Evolutionary conservation across 108 stramenopile species (phyloP).

Genomic region (Cyclotella sp.): DNA sequence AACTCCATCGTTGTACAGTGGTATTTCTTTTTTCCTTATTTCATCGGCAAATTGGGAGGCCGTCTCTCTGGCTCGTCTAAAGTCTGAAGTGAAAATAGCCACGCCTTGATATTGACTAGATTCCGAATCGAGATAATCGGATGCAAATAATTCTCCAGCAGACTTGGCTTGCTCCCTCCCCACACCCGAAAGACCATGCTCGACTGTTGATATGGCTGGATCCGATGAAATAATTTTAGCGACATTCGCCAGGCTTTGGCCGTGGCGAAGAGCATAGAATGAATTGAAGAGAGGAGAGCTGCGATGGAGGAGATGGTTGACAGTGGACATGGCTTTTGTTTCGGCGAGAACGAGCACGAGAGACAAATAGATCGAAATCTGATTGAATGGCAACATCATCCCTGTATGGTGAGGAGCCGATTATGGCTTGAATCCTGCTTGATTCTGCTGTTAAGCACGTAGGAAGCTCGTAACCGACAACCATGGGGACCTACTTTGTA

Average conservation of each 20-base stretch:
- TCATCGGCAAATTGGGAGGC: conserved; percentile 59
- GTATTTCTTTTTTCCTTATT: conserved; percentile 17
- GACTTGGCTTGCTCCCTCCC: conserved; percentile 73
- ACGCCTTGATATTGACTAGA: conserved; percentile 34
- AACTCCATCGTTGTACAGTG: conserved; percentile 46
- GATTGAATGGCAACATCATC: background rate
- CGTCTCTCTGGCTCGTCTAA: conserved; percentile 74
- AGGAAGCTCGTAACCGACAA: too few species aligned
- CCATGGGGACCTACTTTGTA: too few species aligned
- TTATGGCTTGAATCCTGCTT: too few species aligned
- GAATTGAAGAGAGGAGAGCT: conserved; percentile 18
- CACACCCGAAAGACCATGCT: conserved; percentile 72
- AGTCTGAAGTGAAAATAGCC: conserved; percentile 69
- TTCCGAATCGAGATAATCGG: conserved; percentile 9
- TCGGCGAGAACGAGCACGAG: background rate
- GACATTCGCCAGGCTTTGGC: conserved; percentile 88
- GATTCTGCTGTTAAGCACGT: too few species aligned
- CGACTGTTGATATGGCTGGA: conserved; percentile 65
- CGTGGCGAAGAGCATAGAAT: conserved; percentile 85
- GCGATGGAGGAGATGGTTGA: conserved; percentile 45
- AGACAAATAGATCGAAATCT: background rate
- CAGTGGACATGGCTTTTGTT: background rate
- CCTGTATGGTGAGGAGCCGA: background rate
- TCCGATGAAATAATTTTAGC: conserved; percentile 76
- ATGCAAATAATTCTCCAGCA: conserved; percentile 64